Evolutionary conservation across 257 asterid genomes (phyloP), one percentile per base, ranked within the genome.

Genomic region (Plectranthus barbatus): DNA sequence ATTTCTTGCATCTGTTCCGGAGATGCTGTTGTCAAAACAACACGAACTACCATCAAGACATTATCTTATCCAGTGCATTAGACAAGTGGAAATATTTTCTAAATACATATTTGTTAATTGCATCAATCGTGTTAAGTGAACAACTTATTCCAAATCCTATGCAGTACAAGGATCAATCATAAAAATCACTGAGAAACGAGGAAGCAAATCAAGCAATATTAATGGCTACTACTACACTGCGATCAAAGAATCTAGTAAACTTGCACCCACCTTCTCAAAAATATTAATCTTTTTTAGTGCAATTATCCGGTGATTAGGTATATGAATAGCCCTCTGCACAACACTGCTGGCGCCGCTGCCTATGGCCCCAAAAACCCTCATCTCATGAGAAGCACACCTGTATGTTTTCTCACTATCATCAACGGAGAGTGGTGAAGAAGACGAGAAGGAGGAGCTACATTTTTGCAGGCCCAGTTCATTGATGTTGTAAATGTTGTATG

Each of bases 261-360:
- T 2, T 12, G 8, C 0, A 48, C 2, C 56, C 59, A 63, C 99
- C 99, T 93, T 93, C 75, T 93, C 97, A 58, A 90, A 93, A 60
- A 93, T 93, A 75, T 93, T 93, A 62, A 93, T 93, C 78, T 85
- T 93, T 83, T 93, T 93, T 71, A 93, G 84, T 78, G 97, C 99
- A 80, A 93, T 90, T 66, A 93, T 85, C 48, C 97, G 81, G 76
- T 93, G 99, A 76, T 81, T 85, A 6, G 99, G 99, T 45, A 93
- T 84, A 56, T 90, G 97, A 74, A 93, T 87, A 60, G 99, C 99
- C 69, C 96, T 85, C 83, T 90, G 99, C 61, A 93, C 99, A 68
- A 93, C 88, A 76, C 99, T 90, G 77, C 99, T 93, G 23, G 99
- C 99, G 4, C 99, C 99, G 71, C 90, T 78, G 34, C 99, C 99